phyloP scores from a whole-genome alignment of 345 rosid genomes.

The Citrus maxima region DNA sequence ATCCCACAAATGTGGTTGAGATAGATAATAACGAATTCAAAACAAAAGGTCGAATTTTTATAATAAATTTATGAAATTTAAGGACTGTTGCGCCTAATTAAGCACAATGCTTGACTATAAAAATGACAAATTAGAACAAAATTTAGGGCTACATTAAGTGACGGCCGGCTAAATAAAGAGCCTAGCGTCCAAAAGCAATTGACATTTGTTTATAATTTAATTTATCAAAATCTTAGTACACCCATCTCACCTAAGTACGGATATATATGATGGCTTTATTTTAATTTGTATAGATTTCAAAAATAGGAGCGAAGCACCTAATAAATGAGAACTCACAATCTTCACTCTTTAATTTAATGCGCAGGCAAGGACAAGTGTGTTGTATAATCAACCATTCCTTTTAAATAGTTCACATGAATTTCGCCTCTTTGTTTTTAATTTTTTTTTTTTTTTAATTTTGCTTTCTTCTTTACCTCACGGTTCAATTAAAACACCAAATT shows the following conservation, averaged over 20 bases:
- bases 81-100: no score
- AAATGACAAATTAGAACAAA: no score
- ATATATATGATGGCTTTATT: no score
- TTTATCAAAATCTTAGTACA: background rate
- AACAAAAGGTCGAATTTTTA: no score
- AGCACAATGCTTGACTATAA: no score
- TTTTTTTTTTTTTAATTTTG: background rate
- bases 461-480: background rate
- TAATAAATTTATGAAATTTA: no score
- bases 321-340: constrained; percentile 4
- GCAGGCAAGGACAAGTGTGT: constrained; percentile 12
- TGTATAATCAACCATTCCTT: constrained; percentile 11
- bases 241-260: no score
- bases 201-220: background rate
- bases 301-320: background rate
- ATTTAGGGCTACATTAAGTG: background rate
- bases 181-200: no score
- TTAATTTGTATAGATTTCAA: background rate
- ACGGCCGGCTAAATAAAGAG: background rate
- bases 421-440: background rate
- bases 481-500: background rate
- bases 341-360: background rate
- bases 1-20: no score
- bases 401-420: constrained; percentile 25
- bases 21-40: no score